Conservation (phyloP, 225 moss, liverwort and hornwort genomes). For the Pleurozium schreberi region DNA sequence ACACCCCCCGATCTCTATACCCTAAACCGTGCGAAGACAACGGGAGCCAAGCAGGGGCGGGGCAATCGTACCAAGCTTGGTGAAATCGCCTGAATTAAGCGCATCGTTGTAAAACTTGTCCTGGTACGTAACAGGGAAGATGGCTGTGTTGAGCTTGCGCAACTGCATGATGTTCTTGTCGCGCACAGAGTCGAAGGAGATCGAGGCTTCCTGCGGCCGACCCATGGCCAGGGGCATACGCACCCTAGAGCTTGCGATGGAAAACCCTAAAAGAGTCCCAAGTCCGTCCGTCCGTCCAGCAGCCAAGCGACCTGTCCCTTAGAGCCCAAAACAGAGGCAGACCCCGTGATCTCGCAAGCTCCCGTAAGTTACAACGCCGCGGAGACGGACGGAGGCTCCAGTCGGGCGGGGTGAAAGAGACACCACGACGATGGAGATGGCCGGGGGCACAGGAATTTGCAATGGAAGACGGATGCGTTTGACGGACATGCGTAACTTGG, state of each 20-base stretch:
- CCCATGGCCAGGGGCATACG: conserved; percentile 33
- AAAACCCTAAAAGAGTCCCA: background rate
- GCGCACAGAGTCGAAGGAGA: conserved; percentile 81
- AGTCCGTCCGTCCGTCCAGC: background rate
- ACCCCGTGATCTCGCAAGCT: background rate
- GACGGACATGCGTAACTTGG: too few relatives aligned
- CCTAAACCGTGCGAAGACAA: background rate
- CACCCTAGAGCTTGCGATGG: background rate
- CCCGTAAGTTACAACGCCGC: background rate
- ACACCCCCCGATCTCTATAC: background rate
- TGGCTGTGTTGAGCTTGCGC: conserved; percentile 86
- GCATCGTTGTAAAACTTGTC: conserved; percentile 97
- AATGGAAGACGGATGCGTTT: background rate
- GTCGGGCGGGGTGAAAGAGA: background rate
- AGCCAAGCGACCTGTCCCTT: background rate
- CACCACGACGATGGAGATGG: too few relatives aligned
- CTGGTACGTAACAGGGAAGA: conserved; percentile 86
- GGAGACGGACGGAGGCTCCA: background rate
- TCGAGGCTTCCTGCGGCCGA: conserved; percentile 51
- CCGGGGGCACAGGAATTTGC: background rate
- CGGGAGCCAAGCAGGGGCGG: background rate
- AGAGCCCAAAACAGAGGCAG: background rate
- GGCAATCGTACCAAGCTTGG: conserved; percentile 61
- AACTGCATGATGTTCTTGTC: conserved; percentile 98
- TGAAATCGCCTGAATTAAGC: conserved; percentile 90